Evolutionary conservation across 495 filamentous ascomycete genomes (phyloP), one percentile per base, ranked within the genome.

Genomic region (Hypoxylon fuscum): DNA sequence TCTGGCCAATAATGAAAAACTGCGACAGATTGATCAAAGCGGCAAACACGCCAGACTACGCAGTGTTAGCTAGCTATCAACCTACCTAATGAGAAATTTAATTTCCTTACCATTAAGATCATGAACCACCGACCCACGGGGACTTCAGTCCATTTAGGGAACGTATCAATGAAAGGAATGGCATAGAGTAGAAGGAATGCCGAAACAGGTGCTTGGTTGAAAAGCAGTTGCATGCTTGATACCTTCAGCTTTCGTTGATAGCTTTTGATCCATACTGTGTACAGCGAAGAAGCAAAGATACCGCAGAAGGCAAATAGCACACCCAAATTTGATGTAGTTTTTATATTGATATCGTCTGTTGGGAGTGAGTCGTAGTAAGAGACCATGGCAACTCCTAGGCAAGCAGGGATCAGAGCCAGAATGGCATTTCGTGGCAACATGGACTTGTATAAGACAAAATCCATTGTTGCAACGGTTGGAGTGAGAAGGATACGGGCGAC

Each of bases 1-100:
- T 85, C 37, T 83, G 83, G 20, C 85, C 87, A 32, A 91, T 85
- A 62, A 92, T 90, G 66, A 88, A 88, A 66, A 91, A 91, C 65
- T 90, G 88, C 6, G 85, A 88, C 43, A 90, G 77, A 68, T 91
- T 91, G 64, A 92, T 87, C 15, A 90, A 72, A 22, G 82, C 83
- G 2, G 89, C 89, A 55, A 86, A 85, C 11, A 84, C 43, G 6
- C 88, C 88, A 59, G 82, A 82, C 80, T 78, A 27, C 27, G 68
- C 70, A 62, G 66, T 23, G 43, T 62, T 46, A 68, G 57, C 43
- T 15, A 29, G 41, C 11, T 37, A 71, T 59, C 63, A 72, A 35
- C 6, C 31, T 17, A 54, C 37, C 25, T 12, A 12, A 32, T 8
- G 35, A 15, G 15, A 17, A 14, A 54, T 31, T 41, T 42, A 18